These are phyloP conservation scores for Tricholoma flavovirens DNA, from an alignment of 768 basidiomycete species.

Conservation along the genomic window DNA sequence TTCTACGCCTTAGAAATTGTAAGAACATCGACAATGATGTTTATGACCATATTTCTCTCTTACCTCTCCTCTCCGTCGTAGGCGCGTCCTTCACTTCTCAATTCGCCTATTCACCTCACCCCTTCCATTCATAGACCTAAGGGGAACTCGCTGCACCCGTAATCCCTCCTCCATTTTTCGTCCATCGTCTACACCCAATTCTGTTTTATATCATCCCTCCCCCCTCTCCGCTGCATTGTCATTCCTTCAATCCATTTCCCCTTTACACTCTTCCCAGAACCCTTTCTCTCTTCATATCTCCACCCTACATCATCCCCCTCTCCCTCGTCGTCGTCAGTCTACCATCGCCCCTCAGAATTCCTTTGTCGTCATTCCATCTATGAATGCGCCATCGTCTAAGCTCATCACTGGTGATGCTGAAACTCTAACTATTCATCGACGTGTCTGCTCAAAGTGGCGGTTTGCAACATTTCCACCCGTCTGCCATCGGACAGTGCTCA, in stretches of 20 bases:
- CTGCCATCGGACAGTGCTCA: neutral
- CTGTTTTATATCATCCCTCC: conserved; percentile 37
- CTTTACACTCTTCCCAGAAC: conserved; percentile 16
- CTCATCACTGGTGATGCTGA: conserved; percentile 18
- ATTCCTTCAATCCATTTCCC: conserved; percentile 13
- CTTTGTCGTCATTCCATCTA: conserved; percentile 6
- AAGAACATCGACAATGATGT: conserved; percentile 39
- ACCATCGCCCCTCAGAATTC: conserved; percentile 10
- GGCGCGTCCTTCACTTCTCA: conserved; percentile 35
- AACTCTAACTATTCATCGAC: conserved; percentile 7
- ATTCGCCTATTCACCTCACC: neutral
- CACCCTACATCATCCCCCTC: conserved; percentile 14
- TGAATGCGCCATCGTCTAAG: neutral
- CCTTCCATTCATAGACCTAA: conserved; percentile 34
- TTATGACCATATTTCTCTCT: conserved; percentile 34
- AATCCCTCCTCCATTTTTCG: conserved; percentile 11
- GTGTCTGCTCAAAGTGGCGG: neutral
- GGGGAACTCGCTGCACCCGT: conserved; percentile 39
- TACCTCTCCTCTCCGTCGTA: conserved; percentile 56
- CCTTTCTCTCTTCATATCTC: conserved; percentile 20
- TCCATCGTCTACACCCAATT: conserved; percentile 23
- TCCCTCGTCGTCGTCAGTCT: neutral
- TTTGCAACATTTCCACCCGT: neutral
- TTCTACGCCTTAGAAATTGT: conserved; percentile 55
- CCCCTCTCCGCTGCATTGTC: conserved; percentile 31